Evolutionary conservation across 2,329 filamentous ascomycete species (phyloP).

Genomic region (Ceratocystis papillata): DNA sequence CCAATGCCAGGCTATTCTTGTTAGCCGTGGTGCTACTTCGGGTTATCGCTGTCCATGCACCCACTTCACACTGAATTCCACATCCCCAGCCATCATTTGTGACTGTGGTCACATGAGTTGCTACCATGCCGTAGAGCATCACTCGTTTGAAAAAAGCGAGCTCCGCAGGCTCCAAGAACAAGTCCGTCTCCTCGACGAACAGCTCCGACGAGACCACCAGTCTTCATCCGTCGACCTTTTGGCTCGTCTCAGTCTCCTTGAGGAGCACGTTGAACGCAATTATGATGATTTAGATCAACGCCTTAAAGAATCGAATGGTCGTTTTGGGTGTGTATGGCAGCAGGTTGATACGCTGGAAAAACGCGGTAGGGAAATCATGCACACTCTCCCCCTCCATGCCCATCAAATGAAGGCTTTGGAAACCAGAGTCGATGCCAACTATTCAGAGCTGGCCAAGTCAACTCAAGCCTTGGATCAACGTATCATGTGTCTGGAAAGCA

Average conservation of each 20-base stretch:
- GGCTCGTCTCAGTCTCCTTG: slow-evolving; percentile 40
- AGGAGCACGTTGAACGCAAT: slow-evolving; percentile 45
- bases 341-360: slow-evolving; percentile 39
- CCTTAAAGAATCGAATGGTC: slow-evolving; percentile 45
- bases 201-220: slow-evolving; percentile 33
- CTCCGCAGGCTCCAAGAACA: slow-evolving; percentile 41
- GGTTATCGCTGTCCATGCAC: slow-evolving; percentile 50
- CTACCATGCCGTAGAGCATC: slow-evolving; percentile 44
- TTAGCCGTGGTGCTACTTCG: slow-evolving; percentile 43
- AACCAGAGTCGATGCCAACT: slow-evolving; percentile 29
- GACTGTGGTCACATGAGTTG: slow-evolving; percentile 51
- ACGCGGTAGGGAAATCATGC: slow-evolving; percentile 25
- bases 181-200: slow-evolving; percentile 37
- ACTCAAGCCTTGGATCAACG: slow-evolving; percentile 45
- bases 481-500: slow-evolving; percentile 38
- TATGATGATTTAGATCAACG: slow-evolving; percentile 43
- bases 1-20: slow-evolving; percentile 49
- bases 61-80: slow-evolving; percentile 44
- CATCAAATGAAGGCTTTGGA: slow-evolving; percentile 20
- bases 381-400: slow-evolving; percentile 18
- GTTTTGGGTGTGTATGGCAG: slow-evolving; percentile 45
- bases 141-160: slow-evolving; percentile 38
- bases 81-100: slow-evolving; percentile 45
- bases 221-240: slow-evolving; percentile 35
- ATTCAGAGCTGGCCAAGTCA: slow-evolving; percentile 40